These are phyloP conservation scores for Dittrichia graveolens DNA, from an alignment of 129 eudicot species.

Conservation along the genomic window DNA sequence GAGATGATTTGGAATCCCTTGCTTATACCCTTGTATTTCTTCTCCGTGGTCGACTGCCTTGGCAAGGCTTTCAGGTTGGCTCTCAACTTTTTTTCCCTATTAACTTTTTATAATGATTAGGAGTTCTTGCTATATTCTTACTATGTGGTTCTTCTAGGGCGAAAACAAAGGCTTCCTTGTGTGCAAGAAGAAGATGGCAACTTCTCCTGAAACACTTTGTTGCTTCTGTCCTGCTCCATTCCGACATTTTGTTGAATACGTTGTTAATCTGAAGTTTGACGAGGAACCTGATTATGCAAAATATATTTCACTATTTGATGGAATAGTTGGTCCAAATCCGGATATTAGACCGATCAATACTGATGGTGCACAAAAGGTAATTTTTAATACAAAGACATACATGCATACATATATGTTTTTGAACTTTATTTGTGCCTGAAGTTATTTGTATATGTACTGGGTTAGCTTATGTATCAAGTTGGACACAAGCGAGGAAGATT, in stretches of 20 bases:
- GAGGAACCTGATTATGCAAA: conserved; percentile 87
- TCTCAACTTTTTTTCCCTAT: neutral
- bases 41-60: conserved; percentile 81
- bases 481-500: conserved; percentile 84
- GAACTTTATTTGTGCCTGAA: neutral
- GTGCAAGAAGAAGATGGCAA: conserved; percentile 93
- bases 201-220: conserved; percentile 88
- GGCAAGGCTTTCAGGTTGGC: conserved; percentile 93
- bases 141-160: conserved; percentile 43
- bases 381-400: neutral
- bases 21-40: conserved; percentile 89
- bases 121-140: conserved; percentile 22
- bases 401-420: neutral
- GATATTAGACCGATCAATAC: conserved; percentile 81
- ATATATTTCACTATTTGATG: conserved; percentile 81
- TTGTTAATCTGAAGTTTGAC: conserved; percentile 81
- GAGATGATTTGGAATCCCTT: conserved; percentile 97
- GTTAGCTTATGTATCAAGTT: conserved; percentile 65
- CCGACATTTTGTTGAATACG: conserved; percentile 67
- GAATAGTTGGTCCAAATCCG: conserved; percentile 88
- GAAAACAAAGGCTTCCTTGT: conserved; percentile 91
- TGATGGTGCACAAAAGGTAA: conserved; percentile 91
- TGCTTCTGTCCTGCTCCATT: conserved; percentile 76
- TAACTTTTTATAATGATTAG: neutral
- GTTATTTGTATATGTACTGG: conserved; percentile 11